Base-by-base conservation (phyloP, 345 rosid species). In the Hypericum androsaemum region DNA sequence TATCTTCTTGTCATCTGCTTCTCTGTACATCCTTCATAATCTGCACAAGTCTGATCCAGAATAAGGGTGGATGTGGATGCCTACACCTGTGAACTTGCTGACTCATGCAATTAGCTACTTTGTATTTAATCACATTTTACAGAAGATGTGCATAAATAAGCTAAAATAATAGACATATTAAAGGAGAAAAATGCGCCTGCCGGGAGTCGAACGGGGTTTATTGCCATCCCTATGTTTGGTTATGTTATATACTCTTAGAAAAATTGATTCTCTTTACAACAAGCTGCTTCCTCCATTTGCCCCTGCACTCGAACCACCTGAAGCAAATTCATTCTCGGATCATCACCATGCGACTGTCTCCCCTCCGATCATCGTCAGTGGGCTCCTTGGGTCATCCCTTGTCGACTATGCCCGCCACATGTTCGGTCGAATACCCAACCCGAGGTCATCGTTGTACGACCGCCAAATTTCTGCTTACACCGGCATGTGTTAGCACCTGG, bases 1-100 rank as follows among this genome's bases (percentile, higher is more conserved):
- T 28, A 87, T 90, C 22, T 87, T 87, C 76, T 68, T 90, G 47
- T 84, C 96, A 0, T 87, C 96, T 14, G 96, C 96, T 66, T 86
- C 96, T 12, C 64, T 87, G 16, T 86, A 86, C 69, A 82, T 90
- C 72, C 94, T 90, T 55, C 90, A 86, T 49, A 77, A 76, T 64
- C 86, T 82, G 60, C 95, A 86, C 60, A 82, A 80, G 61, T 54
- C 73, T 52, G 89, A 83, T 22, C 32, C 32, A 1, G 32, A 22
- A 22, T 22, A 22, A 22, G 32, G 32, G 32, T 22, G 32, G 32
- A 22, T 22, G 32, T 22, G 1, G 32, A 22, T 22, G 1, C 1
- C 32, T 22, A 22, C 32, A 22, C 32, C 1, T 4, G 4, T 22
- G 32, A 22, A 22, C 4, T 22, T 22, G 32, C 32, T 22, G 32